Percentiles rank a stretch among this genome's conserved stretches.
Conservation (phyloP, 2,329 filamentous ascomycete genomes). For the Monilinia fructigena region DNA sequence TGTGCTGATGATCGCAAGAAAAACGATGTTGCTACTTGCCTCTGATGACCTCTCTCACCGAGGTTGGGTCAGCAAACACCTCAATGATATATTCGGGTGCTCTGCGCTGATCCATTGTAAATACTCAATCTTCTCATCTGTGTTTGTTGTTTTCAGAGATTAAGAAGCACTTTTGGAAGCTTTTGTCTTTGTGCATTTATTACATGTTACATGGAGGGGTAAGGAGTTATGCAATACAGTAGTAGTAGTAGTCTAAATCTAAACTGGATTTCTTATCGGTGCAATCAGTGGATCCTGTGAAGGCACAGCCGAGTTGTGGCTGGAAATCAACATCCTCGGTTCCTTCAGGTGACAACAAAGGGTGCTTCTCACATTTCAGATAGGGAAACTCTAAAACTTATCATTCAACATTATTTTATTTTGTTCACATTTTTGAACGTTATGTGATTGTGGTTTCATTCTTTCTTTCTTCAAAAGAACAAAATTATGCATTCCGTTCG, state of each 20-base stretch:
- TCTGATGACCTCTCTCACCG: constrained; percentile 89
- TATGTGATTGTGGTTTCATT: constrained; percentile 27
- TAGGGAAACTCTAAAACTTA: not conserved
- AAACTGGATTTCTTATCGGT: constrained; percentile 19
- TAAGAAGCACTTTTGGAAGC: constrained; percentile 15
- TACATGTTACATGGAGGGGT: constrained; percentile 21
- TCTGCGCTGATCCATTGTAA: constrained; percentile 59
- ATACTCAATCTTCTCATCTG: constrained; percentile 20
- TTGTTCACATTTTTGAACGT: constrained; percentile 23
- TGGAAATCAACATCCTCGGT: constrained; percentile 20
- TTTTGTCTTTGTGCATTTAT: constrained; percentile 22
- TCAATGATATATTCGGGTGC: constrained; percentile 91
- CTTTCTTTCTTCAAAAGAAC: constrained; percentile 7
- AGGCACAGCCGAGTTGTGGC: constrained; percentile 19
- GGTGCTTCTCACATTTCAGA: constrained; percentile 8
- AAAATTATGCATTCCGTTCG: constrained; percentile 64
- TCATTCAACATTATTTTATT: constrained; percentile 10
- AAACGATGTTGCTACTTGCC: constrained; percentile 50
- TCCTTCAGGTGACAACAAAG: constrained; percentile 17
- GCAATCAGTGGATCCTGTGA: constrained; percentile 3
- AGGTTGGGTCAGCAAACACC: constrained; percentile 85
- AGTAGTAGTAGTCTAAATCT: not conserved
- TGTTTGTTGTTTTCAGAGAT: constrained; percentile 14
- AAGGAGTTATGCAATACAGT: constrained; percentile 20
- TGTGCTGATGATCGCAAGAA: constrained; percentile 7